Evolutionary conservation across 441 rosid genomes (phyloP), one percentile per base, ranked within the genome.

Genomic region (Gossypium lobatum): DNA sequence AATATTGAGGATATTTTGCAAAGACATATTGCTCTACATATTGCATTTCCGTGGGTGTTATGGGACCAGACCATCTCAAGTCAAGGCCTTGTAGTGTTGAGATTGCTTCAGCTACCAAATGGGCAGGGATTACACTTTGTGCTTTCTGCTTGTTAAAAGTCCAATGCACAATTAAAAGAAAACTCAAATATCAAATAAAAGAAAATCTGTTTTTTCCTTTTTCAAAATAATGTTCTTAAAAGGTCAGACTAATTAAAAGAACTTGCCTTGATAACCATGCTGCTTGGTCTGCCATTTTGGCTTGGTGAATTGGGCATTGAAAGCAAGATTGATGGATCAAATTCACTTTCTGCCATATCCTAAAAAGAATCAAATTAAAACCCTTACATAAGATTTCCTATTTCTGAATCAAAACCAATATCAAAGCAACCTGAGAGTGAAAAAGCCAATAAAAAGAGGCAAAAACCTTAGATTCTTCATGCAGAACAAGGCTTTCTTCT

Each of bases 31-130:
- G 91, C 74, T 84, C 78, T 0, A 89, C 89, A 31, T 84, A 88
- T 77, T 80, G 84, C 87, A 88, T 88, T 78, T 89, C 94, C 4
- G 72, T 77, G 0, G 83, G 92, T 7, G 94, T 88, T 76, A 88
- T 89, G 0, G 94, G 92, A 13, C 90, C 90, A 1, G 90, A 89
- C 88, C 92, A 89, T 77, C 89, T 77, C 62, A 88, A 77, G 76
- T 83, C 90, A 42, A 88, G 87, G 9, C 92, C 92, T 6, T 81
- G 78, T 31, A 89, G 75, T 5, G 92, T 85, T 1, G 88, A 84
- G 64, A 89, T 89, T 57, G 92, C 94, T 79, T 88, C 90, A 6
- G 90, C 94, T 63, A 88, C 80, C 23, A 89, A 26, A 77, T 88
- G 85, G 64, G 92, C 87, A 37, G 90, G 94, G 58, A 89, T 84